Evolutionary conservation across 495 filamentous ascomycete species (phyloP).

Genomic region (Cercophora samala): DNA sequence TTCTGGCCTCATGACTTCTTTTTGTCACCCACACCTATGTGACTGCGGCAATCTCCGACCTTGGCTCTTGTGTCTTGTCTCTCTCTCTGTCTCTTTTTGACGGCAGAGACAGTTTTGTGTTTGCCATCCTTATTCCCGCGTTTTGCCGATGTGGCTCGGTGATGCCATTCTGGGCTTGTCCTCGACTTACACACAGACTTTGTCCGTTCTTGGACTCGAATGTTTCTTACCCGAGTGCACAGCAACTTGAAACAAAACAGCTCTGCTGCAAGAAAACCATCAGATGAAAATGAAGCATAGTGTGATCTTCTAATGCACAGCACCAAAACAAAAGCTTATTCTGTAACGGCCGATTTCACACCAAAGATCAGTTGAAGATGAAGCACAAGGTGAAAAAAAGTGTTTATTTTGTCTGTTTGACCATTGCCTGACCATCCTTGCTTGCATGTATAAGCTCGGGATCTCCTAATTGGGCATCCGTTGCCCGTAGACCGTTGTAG

Average conservation of each 20-base stretch:
- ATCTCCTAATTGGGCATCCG: not conserved
- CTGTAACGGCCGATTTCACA: not conserved
- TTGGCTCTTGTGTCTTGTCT: not conserved
- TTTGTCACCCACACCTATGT: not conserved
- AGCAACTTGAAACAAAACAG: not conserved
- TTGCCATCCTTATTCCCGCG: not conserved
- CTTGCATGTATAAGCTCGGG: slow-evolving; percentile 1
- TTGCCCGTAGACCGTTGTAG: not conserved
- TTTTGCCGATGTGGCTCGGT: not conserved
- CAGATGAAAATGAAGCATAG: slow-evolving; percentile 7
- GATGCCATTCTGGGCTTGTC: not conserved
- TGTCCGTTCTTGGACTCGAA: not conserved
- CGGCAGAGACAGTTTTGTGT: not conserved
- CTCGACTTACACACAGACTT: slow-evolving; percentile 7
- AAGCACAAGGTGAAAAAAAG: not conserved
- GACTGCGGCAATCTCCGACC: not conserved
- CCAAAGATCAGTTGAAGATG: slow-evolving; percentile 2
- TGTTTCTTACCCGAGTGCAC: not conserved
- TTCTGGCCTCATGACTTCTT: not conserved
- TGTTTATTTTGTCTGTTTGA: slow-evolving; percentile 1
- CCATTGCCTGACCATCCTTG: slow-evolving; percentile 4
- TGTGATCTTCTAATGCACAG: not conserved
- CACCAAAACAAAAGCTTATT: not conserved
- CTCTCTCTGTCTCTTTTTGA: not conserved
- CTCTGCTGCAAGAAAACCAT: not conserved